A percentile compares a stretch with the other conserved stretches of the same genome.
Evolutionary conservation across 2,329 filamentous ascomycete genomes (phyloP).

Genomic region (Aureobasidium subglaciale): DNA sequence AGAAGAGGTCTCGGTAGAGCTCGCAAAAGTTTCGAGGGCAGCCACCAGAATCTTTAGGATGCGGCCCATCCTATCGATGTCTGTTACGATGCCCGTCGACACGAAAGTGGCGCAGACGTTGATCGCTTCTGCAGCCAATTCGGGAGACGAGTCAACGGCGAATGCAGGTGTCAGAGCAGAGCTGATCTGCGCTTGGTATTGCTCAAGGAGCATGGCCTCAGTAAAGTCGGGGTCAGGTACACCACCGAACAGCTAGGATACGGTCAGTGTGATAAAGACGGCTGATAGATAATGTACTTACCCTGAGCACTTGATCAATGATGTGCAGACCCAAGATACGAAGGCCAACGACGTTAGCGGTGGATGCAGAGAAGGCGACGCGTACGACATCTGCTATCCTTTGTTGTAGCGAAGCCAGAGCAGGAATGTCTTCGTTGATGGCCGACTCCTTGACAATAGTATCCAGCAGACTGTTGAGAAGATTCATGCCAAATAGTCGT

Average conservation of each 20-base stretch:
- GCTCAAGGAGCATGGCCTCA: constrained; percentile 92
- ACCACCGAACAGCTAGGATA: constrained; percentile 72
- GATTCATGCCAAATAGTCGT: constrained; percentile 84
- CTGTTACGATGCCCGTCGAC: constrained; percentile 91
- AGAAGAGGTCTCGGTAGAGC: constrained; percentile 68
- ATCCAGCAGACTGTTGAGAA: constrained; percentile 73
- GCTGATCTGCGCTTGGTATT: constrained; percentile 97
- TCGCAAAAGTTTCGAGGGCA: constrained; percentile 84
- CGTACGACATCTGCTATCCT: constrained; percentile 87
- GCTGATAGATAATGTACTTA: constrained; percentile 22
- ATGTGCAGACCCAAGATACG: constrained; percentile 89
- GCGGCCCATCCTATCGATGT: constrained; percentile 96
- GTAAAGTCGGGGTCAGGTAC: constrained; percentile 94
- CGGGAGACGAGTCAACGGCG: constrained; percentile 88
- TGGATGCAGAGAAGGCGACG: constrained; percentile 96
- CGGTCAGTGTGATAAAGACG: not conserved
- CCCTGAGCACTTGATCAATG: constrained; percentile 81
- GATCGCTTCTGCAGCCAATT: constrained; percentile 89
- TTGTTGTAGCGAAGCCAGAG: constrained; percentile 71
- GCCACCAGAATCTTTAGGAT: constrained; percentile 90
- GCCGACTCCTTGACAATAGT: constrained; percentile 73
- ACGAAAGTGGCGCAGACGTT: constrained; percentile 98
- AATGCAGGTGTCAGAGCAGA: constrained; percentile 95
- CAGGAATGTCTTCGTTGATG: constrained; percentile 68
- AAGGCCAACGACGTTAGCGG: constrained; percentile 82